phyloP scores from a whole-genome alignment of 177 flowering plant species.

The Tripterygium wilfordii region DNA sequence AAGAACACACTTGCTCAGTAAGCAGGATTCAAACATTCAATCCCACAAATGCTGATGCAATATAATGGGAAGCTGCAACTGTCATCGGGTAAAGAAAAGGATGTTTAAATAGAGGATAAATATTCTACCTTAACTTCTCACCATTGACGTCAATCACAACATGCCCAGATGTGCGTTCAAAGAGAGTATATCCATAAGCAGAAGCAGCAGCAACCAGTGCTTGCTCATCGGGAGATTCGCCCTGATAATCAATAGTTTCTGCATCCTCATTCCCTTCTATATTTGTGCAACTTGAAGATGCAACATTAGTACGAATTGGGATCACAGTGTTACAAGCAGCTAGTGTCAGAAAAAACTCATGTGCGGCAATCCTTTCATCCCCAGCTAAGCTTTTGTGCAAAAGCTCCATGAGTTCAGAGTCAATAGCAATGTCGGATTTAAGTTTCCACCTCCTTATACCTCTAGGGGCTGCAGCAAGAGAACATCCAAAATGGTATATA shows the following conservation, averaged over 20 bases:
- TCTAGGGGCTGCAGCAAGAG: conserved; percentile 12
- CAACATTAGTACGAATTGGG: conserved; percentile 40
- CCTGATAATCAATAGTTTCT: conserved; percentile 73
- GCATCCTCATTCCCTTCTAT: conserved; percentile 25
- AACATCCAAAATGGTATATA: background rate
- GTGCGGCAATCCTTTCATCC: conserved; percentile 64
- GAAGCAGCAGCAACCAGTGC: conserved; percentile 89
- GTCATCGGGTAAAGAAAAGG: background rate
- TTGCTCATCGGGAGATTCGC: conserved; percentile 98
- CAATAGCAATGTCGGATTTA: conserved; percentile 51
- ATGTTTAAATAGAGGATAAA: background rate
- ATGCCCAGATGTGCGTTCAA: conserved; percentile 91
- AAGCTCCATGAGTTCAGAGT: conserved; percentile 50
- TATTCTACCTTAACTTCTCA: conserved; percentile 63
- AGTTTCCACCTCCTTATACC: conserved; percentile 46
- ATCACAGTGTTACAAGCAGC: conserved; percentile 96
- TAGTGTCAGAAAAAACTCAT: conserved; percentile 83
- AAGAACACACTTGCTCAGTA: background rate
- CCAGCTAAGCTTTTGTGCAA: conserved; percentile 46
- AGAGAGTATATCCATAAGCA: conserved; percentile 89
- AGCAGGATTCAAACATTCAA: background rate
- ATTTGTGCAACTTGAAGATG: conserved; percentile 18
- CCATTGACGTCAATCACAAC: conserved; percentile 80
- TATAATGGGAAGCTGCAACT: background rate
- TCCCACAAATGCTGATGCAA: background rate